Conservation (phyloP, 139 green algal genomes). For the Tetraselmis chui region DNA sequence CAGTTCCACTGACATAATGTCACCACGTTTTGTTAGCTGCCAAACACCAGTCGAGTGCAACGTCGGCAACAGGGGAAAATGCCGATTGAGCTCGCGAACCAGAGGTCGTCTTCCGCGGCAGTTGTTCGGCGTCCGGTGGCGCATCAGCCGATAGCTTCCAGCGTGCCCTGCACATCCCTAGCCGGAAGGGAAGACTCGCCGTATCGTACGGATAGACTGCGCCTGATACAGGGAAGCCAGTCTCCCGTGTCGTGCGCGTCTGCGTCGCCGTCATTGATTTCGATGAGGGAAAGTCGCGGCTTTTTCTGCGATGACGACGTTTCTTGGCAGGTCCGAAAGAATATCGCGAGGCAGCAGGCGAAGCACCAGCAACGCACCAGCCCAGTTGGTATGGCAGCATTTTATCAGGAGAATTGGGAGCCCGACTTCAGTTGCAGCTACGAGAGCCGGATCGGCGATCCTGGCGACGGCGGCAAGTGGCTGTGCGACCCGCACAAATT, state of each 20-base stretch:
- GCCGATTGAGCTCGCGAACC: no score
- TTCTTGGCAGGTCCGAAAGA: background rate
- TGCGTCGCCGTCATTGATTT: background rate
- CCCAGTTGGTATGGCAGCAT: background rate
- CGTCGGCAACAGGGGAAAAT: no score
- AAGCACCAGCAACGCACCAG: background rate
- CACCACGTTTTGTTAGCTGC: no score
- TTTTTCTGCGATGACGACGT: slow-evolving; percentile 1
- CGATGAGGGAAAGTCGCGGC: background rate
- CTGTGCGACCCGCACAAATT: slow-evolving; percentile 9
- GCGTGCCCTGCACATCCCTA: no score
- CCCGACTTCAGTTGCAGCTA: slow-evolving; percentile 4
- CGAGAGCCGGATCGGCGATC: background rate
- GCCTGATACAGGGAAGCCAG: no score
- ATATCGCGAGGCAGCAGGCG: background rate
- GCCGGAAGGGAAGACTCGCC: no score
- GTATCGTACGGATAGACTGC: no score
- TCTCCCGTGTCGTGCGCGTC: background rate
- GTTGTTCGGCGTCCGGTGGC: no score
- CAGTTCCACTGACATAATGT: no score
- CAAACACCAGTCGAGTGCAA: no score
- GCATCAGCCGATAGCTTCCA: no score
- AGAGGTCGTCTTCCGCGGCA: no score
- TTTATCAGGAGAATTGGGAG: slow-evolving; percentile 14
- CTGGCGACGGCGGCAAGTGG: slow-evolving; percentile 9